Percentiles rank a stretch among this genome's conserved stretches.
Conservation (phyloP, 305 asterid species). For the Ruellia speciosa region DNA sequence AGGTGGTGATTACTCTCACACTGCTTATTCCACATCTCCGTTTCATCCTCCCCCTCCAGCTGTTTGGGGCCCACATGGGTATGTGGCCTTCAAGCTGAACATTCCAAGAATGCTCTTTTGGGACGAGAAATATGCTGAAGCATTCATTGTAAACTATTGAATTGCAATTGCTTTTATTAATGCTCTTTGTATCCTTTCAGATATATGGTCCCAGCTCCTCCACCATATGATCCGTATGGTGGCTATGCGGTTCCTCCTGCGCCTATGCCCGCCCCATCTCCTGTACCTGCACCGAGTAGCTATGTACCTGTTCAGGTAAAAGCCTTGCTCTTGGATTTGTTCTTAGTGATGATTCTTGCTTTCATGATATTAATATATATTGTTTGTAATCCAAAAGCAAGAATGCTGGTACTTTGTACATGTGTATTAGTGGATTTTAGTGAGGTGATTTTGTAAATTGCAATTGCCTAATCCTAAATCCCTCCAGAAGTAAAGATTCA, state of each 20-base stretch:
- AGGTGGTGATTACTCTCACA: conserved; percentile 85
- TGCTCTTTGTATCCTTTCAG: conserved; percentile 30
- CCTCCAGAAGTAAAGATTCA: too few relatives aligned
- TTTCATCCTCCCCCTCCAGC: conserved; percentile 89
- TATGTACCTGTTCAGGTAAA: conserved; percentile 88
- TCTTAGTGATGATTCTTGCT: neutral
- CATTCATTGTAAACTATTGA: conserved; percentile 5
- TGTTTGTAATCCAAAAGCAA: too few relatives aligned
- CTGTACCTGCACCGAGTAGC: conserved; percentile 85
- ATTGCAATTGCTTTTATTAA: conserved; percentile 17
- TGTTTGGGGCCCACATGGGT: conserved; percentile 97
- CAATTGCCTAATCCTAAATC: too few relatives aligned
- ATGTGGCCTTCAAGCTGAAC: conserved; percentile 13
- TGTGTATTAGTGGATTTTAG: too few relatives aligned
- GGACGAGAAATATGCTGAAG: conserved; percentile 5
- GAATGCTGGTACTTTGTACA: too few relatives aligned
- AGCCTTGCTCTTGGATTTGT: too few relatives aligned
- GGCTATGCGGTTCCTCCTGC: conserved; percentile 81
- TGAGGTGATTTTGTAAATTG: too few relatives aligned
- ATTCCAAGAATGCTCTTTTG: neutral
- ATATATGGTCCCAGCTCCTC: conserved; percentile 90
- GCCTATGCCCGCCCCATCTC: conserved; percentile 84
- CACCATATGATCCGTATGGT: conserved; percentile 91
- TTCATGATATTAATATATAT: neutral
- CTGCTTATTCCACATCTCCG: conserved; percentile 85